These are phyloP conservation scores for Parathielavia hyrcaniae DNA, from an alignment of 495 filamentous ascomycete species.

Conservation along the genomic window DNA sequence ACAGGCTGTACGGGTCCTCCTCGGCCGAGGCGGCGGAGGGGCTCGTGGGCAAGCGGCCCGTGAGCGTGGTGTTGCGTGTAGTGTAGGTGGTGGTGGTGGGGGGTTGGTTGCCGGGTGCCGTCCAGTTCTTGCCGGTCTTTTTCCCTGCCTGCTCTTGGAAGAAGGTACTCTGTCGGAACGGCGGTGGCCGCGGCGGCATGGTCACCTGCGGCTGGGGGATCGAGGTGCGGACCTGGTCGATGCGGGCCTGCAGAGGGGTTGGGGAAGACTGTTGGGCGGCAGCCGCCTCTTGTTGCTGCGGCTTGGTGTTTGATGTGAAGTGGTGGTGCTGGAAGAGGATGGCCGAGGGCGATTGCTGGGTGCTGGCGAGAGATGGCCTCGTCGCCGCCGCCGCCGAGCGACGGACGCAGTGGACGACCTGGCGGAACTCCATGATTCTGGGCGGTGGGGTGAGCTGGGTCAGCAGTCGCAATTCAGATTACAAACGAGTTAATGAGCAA, in stretches of 20 bases:
- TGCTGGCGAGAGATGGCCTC: constrained; percentile 15
- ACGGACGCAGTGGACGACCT: constrained; percentile 23
- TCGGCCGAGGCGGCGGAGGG: background rate
- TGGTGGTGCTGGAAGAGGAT: constrained; percentile 3
- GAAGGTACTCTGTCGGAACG: background rate
- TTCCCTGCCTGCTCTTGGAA: background rate
- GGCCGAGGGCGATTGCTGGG: constrained; percentile 14
- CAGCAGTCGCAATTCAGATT: background rate
- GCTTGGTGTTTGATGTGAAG: constrained; percentile 16
- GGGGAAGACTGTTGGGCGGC: constrained; percentile 1
- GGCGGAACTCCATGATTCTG: constrained; percentile 30
- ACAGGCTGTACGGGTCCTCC: background rate
- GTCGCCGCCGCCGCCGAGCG: constrained; percentile 25
- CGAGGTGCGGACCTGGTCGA: constrained; percentile 2
- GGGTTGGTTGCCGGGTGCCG: background rate
- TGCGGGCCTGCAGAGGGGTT: background rate
- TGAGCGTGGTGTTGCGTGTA: background rate
- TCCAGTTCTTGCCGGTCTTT: background rate
- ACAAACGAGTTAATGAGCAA: background rate
- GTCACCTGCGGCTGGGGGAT: background rate
- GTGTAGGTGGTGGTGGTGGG: background rate
- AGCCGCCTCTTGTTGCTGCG: constrained; percentile 1
- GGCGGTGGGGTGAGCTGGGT: background rate
- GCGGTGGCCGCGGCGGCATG: constrained; percentile 11
- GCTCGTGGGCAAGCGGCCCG: background rate